These are phyloP conservation scores for Litsea cubeba DNA, from an alignment of 164 flowering plant genomes.

Conservation along the genomic window DNA sequence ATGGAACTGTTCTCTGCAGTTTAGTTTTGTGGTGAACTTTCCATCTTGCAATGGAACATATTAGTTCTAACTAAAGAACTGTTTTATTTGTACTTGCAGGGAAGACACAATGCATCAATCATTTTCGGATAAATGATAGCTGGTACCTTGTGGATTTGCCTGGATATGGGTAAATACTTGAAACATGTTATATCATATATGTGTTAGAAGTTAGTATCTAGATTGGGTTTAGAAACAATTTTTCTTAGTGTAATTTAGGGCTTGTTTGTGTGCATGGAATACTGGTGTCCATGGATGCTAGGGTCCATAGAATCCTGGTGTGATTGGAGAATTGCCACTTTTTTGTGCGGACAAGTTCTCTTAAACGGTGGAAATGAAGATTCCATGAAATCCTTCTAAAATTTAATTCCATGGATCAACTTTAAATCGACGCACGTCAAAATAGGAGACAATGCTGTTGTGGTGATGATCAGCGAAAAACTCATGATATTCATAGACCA, in stretches of 20 bases:
- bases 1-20: background rate
- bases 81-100: conserved; percentile 41
- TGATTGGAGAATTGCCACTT: too few relatives aligned
- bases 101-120: conserved; percentile 97
- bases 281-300: too few relatives aligned
- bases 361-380: too few relatives aligned
- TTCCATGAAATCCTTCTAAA: too few relatives aligned
- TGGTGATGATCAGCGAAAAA: too few relatives aligned
- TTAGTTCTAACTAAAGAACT: background rate
- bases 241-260: background rate
- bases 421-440: too few relatives aligned
- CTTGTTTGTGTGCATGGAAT: background rate
- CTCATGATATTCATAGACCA: too few relatives aligned
- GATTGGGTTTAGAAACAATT: background rate
- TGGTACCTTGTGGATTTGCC: conserved; percentile 97
- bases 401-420: too few relatives aligned
- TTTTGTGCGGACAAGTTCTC: too few relatives aligned
- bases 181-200: background rate
- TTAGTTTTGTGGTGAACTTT: background rate
- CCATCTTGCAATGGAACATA: background rate
- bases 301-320: too few relatives aligned
- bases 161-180: conserved; percentile 74
- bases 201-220: background rate
- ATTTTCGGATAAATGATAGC: conserved; percentile 79
- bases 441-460: too few relatives aligned